Evolutionary conservation across 129 eudicot species (phyloP).

Genomic region (Apium graveolens): DNA sequence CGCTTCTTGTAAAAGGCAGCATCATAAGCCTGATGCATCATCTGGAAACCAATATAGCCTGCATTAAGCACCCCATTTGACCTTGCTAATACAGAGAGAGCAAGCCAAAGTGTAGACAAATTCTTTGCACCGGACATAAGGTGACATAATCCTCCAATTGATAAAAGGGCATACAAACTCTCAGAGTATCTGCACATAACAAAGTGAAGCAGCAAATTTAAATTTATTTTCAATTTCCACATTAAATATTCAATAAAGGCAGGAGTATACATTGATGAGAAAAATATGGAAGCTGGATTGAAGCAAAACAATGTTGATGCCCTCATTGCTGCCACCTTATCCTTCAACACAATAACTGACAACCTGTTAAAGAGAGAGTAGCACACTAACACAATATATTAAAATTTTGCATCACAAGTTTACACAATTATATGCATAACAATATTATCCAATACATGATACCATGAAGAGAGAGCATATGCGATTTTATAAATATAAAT

Average conservation of each 20-base stretch:
- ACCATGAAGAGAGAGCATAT: not conserved
- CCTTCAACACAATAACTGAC: conserved; percentile 62
- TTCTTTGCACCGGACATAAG: conserved; percentile 44
- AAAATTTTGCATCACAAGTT: not conserved
- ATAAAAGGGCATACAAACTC: conserved; percentile 73
- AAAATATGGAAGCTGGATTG: conserved; percentile 95
- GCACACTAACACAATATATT: conserved; percentile 2
- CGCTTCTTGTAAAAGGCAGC: conserved; percentile 41
- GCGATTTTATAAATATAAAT: no score
- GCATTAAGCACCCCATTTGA: conserved; percentile 95
- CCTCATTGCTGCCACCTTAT: conserved; percentile 53
- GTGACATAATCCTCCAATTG: conserved; percentile 73
- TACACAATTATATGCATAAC: not conserved
- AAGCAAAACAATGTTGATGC: conserved; percentile 88
- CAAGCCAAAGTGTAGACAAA: conserved; percentile 49
- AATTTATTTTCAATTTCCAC: not conserved
- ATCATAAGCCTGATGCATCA: conserved; percentile 63
- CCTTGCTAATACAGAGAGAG: conserved; percentile 82
- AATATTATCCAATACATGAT: not conserved
- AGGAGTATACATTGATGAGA: conserved; percentile 66
- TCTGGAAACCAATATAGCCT: conserved; percentile 70
- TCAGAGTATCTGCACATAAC: conserved; percentile 69
- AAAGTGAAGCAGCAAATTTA: not conserved
- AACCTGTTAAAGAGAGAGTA: conserved; percentile 46
- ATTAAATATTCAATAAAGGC: conserved; percentile 10